These are phyloP conservation scores for Stellera chamaejasme DNA, from an alignment of 345 rosid species.

Conservation along the genomic window DNA sequence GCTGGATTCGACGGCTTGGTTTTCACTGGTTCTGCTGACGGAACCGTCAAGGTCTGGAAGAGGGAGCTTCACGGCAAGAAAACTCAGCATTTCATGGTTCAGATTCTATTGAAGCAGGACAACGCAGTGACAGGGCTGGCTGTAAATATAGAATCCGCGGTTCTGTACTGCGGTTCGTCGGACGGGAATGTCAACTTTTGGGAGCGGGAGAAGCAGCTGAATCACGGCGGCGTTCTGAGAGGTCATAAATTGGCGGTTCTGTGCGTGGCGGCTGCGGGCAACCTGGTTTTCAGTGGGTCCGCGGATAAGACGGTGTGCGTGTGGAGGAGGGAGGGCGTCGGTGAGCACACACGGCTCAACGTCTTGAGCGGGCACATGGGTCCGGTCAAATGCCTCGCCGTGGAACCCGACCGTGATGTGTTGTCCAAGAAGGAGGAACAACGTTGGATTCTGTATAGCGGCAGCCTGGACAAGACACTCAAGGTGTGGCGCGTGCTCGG, in stretches of 20 bases:
- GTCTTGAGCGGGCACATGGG: slow-evolving; percentile 75
- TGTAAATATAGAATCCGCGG: slow-evolving; percentile 26
- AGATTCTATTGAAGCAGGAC: slow-evolving; percentile 55
- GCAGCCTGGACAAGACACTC: slow-evolving; percentile 78
- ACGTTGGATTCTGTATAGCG: slow-evolving; percentile 68
- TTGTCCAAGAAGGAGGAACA: slow-evolving; percentile 13
- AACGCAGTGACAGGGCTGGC: slow-evolving; percentile 73
- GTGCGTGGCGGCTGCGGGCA: slow-evolving; percentile 47
- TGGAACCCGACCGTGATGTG: slow-evolving; percentile 21
- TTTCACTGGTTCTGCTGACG: slow-evolving; percentile 71
- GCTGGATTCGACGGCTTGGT: slow-evolving; percentile 37
- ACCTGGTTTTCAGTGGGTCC: slow-evolving; percentile 72
- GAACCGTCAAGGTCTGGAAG: slow-evolving; percentile 59
- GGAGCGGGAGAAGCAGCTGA: slow-evolving; percentile 42
- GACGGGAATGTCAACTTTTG: slow-evolving; percentile 66
- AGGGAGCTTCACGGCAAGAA: slow-evolving; percentile 49
- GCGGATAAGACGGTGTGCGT: slow-evolving; percentile 78
- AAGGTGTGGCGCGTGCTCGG: slow-evolving; percentile 79
- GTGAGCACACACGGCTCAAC: slow-evolving; percentile 45
- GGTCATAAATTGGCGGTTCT: slow-evolving; percentile 67
- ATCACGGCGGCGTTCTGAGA: slow-evolving; percentile 46
- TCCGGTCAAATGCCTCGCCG: slow-evolving; percentile 74
- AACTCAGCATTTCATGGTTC: slow-evolving; percentile 48
- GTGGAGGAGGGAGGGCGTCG: slow-evolving; percentile 60
- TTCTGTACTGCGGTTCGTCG: slow-evolving; percentile 63